phyloP scores from a whole-genome alignment of 352 stramenopile genomes.

The Thalassiosira ordinaria region DNA sequence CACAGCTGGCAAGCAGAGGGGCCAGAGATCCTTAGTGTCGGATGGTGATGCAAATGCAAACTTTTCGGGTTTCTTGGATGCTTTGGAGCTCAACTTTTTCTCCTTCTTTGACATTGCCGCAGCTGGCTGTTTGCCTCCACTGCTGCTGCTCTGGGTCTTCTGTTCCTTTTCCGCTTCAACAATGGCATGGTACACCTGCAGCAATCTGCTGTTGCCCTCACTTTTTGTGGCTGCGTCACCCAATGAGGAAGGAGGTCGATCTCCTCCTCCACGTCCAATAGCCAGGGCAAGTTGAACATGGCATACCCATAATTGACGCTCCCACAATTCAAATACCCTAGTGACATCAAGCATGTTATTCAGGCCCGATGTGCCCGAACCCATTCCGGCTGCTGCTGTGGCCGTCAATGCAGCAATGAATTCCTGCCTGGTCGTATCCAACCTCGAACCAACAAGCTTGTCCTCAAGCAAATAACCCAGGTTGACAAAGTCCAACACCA shows the following conservation, averaged over 20 bases:
- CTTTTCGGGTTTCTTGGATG: no score
- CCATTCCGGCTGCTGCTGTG: background rate
- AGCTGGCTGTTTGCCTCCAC: background rate
- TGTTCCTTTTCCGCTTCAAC: slow-evolving; percentile 15
- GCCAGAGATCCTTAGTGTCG: slow-evolving; percentile 36
- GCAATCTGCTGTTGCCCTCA: background rate
- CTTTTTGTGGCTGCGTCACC: background rate
- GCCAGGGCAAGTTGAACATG: slow-evolving; percentile 60
- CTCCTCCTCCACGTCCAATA: slow-evolving; percentile 55
- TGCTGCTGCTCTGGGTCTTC: background rate
- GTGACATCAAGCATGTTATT: background rate
- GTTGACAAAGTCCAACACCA: slow-evolving; percentile 56
- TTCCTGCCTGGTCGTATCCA: background rate
- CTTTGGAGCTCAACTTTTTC: background rate
- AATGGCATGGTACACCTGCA: slow-evolving; percentile 41
- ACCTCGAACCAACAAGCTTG: slow-evolving; percentile 29
- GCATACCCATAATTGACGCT: slow-evolving; percentile 45
- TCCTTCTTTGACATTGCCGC: background rate
- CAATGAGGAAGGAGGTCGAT: slow-evolving; percentile 7
- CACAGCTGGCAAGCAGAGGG: slow-evolving; percentile 54
- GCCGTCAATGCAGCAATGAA: background rate
- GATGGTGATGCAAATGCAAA: no score
- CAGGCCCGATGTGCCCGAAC: background rate
- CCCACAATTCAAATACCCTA: slow-evolving; percentile 43
- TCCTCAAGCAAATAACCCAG: slow-evolving; percentile 63